These are phyloP conservation scores for Chalaropsis thielavioides DNA, from an alignment of 2,329 filamentous ascomycete species.

Conservation along the genomic window DNA sequence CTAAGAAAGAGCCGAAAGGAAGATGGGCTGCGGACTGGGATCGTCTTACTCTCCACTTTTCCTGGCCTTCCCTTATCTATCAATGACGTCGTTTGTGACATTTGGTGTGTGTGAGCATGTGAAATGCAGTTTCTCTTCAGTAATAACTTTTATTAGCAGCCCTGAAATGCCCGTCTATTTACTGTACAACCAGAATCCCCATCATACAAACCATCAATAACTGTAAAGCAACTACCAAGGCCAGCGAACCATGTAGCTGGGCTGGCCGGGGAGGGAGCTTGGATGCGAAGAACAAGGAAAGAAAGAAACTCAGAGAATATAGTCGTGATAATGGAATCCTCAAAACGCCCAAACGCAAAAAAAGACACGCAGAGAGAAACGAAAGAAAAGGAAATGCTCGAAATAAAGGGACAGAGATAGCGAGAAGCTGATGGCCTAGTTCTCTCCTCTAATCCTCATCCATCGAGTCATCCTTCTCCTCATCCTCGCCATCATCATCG, in stretches of 20 bases:
- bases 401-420: not conserved
- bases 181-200: slow-evolving; percentile 3
- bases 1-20: not conserved
- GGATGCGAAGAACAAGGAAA: not conserved
- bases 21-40: not conserved
- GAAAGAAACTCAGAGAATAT: slow-evolving; percentile 5
- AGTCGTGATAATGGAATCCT: slow-evolving; percentile 6
- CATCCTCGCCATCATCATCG: slow-evolving; percentile 39
- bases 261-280: not conserved
- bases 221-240: slow-evolving; percentile 1
- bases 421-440: not conserved
- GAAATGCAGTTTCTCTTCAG: not conserved
- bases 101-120: not conserved
- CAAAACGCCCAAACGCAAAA: slow-evolving; percentile 8
- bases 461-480: slow-evolving; percentile 38
- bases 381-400: not conserved
- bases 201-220: slow-evolving; percentile 12
- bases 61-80: not conserved
- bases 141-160: slow-evolving; percentile 6
- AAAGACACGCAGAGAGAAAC: not conserved
- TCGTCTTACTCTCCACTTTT: not conserved
- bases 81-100: not conserved
- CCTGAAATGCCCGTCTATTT: slow-evolving; percentile 1
- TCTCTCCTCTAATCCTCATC: slow-evolving; percentile 35
- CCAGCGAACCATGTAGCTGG: not conserved